Evolutionary conservation across 108 stramenopile species (phyloP), one percentile per base, ranked within the genome.

Genomic region (Nannochloropsis oceanica): DNA sequence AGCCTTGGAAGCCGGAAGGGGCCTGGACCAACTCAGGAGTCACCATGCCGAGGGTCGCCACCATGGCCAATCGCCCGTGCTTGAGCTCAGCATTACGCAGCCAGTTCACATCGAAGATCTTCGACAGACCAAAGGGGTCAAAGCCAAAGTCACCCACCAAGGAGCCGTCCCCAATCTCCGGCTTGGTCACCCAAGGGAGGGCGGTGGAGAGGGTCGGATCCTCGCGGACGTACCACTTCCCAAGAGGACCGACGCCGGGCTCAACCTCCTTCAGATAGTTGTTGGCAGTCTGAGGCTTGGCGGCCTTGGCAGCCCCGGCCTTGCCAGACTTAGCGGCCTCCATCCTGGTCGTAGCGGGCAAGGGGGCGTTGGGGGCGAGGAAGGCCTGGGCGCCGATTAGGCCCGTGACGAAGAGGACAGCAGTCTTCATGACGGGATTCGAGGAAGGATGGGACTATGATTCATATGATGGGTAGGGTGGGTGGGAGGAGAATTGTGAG

Each of bases 51-150:
- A 95, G 91, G 86, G 94, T 92, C 42, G 97, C 97, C 86, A 96
- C 89, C 95, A 96, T 95, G 87, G 91, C 92, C 89, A 97, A 95
- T 85, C 97, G 96, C 43, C 97, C 95, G 90, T 97, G 97, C 94
- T 96, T 97, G 82, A 97, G 87, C 91, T 97, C 97, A 8, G 91
- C 89, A 43, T 84, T 42, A 27, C 91, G 96, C 94, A 91, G 81
- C 91, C 91, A 91, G 80, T 42, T 59, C 27, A 89, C 50, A 83
- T 86, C 86, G n/a, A 86, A 83, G 43, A 85, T 86, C 82, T 89
- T 86, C 24, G 85, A 44, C 24, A 89, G 83, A 83, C 83, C 80
- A 59, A 86, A 83, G 43, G 89, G 89, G 83, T 89, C 89, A 26
- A 86, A 89, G 46, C 89, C 89, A 42, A 82, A 82, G 85, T 89